Percentiles rank a stretch among this genome's conserved stretches.
Conservation (phyloP, 1,284 basidiomycete species). For the Laetiporus sulphureus region DNA sequence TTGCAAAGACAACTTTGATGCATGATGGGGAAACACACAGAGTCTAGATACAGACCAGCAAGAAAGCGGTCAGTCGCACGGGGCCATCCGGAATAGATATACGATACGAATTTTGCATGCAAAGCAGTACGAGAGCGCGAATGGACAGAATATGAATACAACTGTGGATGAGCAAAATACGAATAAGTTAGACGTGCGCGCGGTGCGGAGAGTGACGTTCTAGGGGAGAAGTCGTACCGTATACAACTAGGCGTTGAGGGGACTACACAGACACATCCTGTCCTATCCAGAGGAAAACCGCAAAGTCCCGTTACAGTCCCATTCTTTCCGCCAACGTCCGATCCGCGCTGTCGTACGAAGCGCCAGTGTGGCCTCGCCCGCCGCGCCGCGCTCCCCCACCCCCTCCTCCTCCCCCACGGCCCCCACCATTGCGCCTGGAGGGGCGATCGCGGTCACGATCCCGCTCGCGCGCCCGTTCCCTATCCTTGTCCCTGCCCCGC, state of each 20-base stretch:
- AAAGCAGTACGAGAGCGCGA: constrained; percentile 26
- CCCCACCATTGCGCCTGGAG: constrained; percentile 18
- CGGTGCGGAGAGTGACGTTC: constrained; percentile 16
- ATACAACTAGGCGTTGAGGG: constrained; percentile 33
- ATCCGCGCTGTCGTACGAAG: constrained; percentile 37
- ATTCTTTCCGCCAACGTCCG: constrained; percentile 77
- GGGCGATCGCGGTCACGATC: constrained; percentile 25
- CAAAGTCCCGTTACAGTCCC: constrained; percentile 44
- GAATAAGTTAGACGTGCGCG: constrained; percentile 23
- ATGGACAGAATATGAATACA: constrained; percentile 27
- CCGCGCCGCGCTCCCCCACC: constrained; percentile 29
- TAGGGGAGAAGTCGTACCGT: constrained; percentile 33
- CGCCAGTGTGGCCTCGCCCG: constrained; percentile 14
- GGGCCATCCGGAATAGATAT: constrained; percentile 10
- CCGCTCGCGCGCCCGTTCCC: constrained; percentile 24
- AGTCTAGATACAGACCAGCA: constrained; percentile 13
- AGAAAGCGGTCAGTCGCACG: constrained; percentile 3
- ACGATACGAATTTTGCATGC: constrained; percentile 21
- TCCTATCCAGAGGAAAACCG: constrained; percentile 14
- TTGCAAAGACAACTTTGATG: too few relatives aligned
- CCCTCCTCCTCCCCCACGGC: constrained; percentile 18
- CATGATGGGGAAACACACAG: too few relatives aligned
- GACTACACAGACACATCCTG: constrained; percentile 13
- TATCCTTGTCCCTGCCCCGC: constrained; percentile 20
- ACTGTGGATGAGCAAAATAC: constrained; percentile 22